These are phyloP conservation scores for Amoebophrya sp. DNA, from an alignment of 169 alveolate species.

Conservation along the genomic window DNA sequence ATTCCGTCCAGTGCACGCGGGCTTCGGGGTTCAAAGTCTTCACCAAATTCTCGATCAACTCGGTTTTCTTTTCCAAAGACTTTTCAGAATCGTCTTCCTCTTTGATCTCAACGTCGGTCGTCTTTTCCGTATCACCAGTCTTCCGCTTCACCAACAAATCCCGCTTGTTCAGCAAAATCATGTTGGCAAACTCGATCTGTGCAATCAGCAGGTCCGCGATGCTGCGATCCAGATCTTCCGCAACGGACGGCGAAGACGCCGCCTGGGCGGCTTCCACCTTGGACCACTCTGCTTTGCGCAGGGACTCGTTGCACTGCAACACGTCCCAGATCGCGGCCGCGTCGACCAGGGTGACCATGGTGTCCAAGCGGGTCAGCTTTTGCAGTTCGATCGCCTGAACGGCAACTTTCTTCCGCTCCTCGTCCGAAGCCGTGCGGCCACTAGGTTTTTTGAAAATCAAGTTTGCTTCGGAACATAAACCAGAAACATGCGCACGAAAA, in stretches of 20 bases:
- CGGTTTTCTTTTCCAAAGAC: neutral
- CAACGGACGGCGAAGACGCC: neutral
- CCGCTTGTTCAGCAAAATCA: slow-evolving; percentile 31
- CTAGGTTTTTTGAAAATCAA: no score
- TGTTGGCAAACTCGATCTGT: slow-evolving; percentile 35
- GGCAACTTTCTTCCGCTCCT: neutral
- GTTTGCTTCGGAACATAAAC: no score
- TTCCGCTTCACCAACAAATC: neutral
- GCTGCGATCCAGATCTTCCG: neutral
- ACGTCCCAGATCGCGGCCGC: slow-evolving; percentile 12
- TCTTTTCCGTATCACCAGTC: neutral
- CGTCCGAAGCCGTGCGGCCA: neutral
- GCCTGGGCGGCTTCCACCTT: neutral
- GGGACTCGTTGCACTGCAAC: neutral
- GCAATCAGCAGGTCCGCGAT: slow-evolving; percentile 27
- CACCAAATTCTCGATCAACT: neutral
- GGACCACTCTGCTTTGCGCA: neutral
- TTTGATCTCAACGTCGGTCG: neutral
- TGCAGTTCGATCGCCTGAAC: slow-evolving; percentile 5
- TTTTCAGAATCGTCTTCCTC: neutral
- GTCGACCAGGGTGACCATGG: neutral
- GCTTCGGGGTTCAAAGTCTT: neutral
- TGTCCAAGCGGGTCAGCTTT: neutral
- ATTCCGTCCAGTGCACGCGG: neutral
- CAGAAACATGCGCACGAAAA: no score